Percentiles rank a stretch among this genome's conserved stretches.
phyloP scores from a whole-genome alignment of 108 stramenopile species.

The Fistulifera pelliculosa region DNA sequence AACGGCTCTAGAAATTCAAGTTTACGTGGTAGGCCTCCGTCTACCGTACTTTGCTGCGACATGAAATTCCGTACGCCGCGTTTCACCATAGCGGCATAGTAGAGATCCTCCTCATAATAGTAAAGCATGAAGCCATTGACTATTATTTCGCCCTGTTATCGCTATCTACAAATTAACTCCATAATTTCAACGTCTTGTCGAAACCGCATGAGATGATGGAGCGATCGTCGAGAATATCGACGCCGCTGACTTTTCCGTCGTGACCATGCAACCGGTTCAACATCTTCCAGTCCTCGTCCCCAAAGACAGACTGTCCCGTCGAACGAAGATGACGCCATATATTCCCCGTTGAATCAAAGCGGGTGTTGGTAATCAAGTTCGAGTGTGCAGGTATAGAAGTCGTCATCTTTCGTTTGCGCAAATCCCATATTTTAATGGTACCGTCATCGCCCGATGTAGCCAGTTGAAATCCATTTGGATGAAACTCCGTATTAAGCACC shows the following conservation, averaged over 20 bases:
- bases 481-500: slow-evolving; percentile 72
- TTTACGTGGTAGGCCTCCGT: too few relatives aligned
- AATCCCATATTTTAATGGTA: slow-evolving; percentile 89
- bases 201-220: slow-evolving; percentile 72
- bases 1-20: too few relatives aligned
- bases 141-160: too few relatives aligned
- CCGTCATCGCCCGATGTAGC: slow-evolving; percentile 91
- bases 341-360: slow-evolving; percentile 70
- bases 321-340: slow-evolving; percentile 84
- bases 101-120: too few relatives aligned
- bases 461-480: slow-evolving; percentile 88
- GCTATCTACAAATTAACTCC: slow-evolving; percentile 63
- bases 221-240: slow-evolving; percentile 47
- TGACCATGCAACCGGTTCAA: slow-evolving; percentile 83
- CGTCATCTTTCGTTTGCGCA: slow-evolving; percentile 67
- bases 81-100: too few relatives aligned
- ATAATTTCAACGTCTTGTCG: slow-evolving; percentile 85
- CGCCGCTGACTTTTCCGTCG: slow-evolving; percentile 92
- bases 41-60: too few relatives aligned
- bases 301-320: slow-evolving; percentile 87
- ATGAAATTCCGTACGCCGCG: too few relatives aligned
- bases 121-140: too few relatives aligned
- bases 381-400: slow-evolving; percentile 93
- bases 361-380: slow-evolving; percentile 80
- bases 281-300: slow-evolving; percentile 81